These are phyloP conservation scores for Pythium aquatile DNA, from an alignment of 352 stramenopile species.

Conservation along the genomic window DNA sequence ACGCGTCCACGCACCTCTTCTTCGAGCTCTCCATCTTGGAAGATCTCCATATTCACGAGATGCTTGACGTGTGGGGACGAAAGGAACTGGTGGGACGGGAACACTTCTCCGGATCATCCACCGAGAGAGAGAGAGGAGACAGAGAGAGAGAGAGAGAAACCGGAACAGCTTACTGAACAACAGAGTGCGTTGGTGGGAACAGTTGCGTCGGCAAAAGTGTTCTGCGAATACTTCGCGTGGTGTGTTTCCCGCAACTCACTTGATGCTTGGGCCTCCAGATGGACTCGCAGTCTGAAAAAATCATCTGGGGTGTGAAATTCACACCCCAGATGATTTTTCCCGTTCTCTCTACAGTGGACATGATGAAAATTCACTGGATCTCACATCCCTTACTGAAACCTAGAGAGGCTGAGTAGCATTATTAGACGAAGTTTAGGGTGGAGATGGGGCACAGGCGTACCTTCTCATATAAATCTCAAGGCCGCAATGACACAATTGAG, in stretches of 20 bases:
- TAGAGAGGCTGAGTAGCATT: no score
- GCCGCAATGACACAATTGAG: no score
- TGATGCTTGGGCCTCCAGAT: not conserved
- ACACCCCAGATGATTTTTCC: conserved; percentile 1
- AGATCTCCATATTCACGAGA: conserved; percentile 63
- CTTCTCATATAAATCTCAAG: no score
- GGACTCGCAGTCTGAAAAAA: no score
- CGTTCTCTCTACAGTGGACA: not conserved
- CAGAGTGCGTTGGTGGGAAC: not conserved
- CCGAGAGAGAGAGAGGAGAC: not conserved
- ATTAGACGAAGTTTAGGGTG: no score
- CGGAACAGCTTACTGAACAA: not conserved
- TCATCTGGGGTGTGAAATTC: no score
- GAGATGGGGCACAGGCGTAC: no score
- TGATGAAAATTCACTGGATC: no score
- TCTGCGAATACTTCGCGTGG: not conserved
- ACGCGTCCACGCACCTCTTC: conserved; percentile 46
- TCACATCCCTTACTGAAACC: no score
- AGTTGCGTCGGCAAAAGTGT: not conserved
- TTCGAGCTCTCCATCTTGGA: conserved; percentile 76
- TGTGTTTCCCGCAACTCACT: conserved; percentile 1
- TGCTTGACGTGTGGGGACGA: not conserved
- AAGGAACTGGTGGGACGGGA: conserved; percentile 2
- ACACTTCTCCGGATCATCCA: not conserved
- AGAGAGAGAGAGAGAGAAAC: not conserved